Conservation (phyloP, 352 stramenopile species). For the Globisporangium radiosum region DNA sequence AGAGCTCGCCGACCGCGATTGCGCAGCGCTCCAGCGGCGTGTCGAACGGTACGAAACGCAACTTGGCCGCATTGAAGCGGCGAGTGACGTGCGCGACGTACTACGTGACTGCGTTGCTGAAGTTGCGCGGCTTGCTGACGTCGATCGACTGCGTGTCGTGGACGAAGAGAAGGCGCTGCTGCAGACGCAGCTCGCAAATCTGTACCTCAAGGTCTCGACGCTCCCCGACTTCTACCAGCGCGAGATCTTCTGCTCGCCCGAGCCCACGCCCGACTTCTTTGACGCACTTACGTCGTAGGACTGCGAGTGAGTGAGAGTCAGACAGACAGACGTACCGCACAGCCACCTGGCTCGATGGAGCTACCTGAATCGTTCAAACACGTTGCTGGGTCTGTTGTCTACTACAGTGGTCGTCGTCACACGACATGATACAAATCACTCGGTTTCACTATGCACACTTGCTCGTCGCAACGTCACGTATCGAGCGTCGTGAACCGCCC, state of each 20-base stretch:
- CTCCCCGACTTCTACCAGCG: conserved; percentile 82
- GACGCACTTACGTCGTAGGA: conserved; percentile 52
- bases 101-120: conserved; percentile 49
- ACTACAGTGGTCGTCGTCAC: too few species aligned
- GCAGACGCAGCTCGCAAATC: conserved; percentile 57
- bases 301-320: not conserved
- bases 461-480: conserved; percentile 9
- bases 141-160: conserved; percentile 49
- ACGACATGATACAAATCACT: not conserved
- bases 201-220: conserved; percentile 80
- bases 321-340: conserved; percentile 1
- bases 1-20: conserved; percentile 29
- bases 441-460: not conserved
- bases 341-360: too few species aligned
- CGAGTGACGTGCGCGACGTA: conserved; percentile 46
- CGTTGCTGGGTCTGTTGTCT: too few species aligned
- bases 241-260: conserved; percentile 76
- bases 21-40: conserved; percentile 25
- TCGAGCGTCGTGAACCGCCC: conserved; percentile 31
- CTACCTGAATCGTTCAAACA: too few species aligned
- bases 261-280: conserved; percentile 73
- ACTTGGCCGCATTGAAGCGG: conserved; percentile 34
- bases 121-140: conserved; percentile 43
- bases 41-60: conserved; percentile 54
- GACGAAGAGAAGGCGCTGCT: conserved; percentile 68